Evolutionary conservation across 2,329 filamentous ascomycete genomes (phyloP), one percentile per base, ranked within the genome.

Genomic region (Penicillium sumatraense): DNA sequence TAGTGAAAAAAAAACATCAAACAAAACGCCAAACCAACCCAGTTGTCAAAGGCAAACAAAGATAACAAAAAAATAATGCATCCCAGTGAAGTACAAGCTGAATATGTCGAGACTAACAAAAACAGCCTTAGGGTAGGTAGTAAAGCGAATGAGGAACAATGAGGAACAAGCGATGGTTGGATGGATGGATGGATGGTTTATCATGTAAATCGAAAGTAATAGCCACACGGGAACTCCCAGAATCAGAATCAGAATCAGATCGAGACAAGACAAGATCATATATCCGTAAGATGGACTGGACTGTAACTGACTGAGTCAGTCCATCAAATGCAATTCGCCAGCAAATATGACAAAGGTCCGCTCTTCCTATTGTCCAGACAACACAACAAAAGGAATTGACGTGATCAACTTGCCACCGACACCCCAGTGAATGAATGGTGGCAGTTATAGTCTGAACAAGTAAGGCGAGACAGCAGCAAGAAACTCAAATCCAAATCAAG

Each of bases 121-220:
- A n/a, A n/a, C n/a, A n/a, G n/a, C n/a, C n/a, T n/a, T n/a, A n/a
- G n/a, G n/a, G n/a, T n/a, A n/a, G n/a, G n/a, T n/a, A n/a, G n/a
- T n/a, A n/a, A n/a, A n/a, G n/a, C n/a, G n/a, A n/a, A n/a, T n/a
- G n/a, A n/a, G n/a, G n/a, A n/a, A n/a, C n/a, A n/a, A n/a, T n/a
- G n/a, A n/a, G n/a, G n/a, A n/a, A n/a, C n/a, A n/a, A n/a, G n/a
- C n/a, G n/a, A n/a, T n/a, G n/a, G n/a, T n/a, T n/a, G n/a, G n/a
- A n/a, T n/a, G n/a, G n/a, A n/a, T n/a, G n/a, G 23, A 49, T 55
- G 38, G 33, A 20, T 27, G 40, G 23, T 55, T 59, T 31, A 45
- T 48, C 31, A 48, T 44, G 40, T 23, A 44, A 44, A 38, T 20
- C 6, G 13, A 53, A 53, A 47, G 18, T 48, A 31, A 47, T 33